Base-by-base conservation (phyloP, 1,284 basidiomycete genomes). In the Ustilago trichophora region DNA sequence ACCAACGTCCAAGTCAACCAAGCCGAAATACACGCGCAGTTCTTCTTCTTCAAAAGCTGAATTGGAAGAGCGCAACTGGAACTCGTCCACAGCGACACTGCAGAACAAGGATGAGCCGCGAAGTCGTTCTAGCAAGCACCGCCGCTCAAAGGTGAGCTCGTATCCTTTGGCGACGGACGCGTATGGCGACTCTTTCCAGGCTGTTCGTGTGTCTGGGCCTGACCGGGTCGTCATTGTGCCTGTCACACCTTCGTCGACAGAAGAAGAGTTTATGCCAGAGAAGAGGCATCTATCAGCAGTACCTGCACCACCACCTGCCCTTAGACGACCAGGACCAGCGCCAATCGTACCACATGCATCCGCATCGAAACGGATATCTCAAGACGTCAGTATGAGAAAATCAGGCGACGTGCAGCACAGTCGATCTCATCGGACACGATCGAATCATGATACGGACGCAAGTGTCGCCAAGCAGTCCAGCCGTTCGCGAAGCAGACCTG, bases 161-260 rank as follows among this genome's bases (percentile, higher is more conserved):
- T 52, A 64, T 27, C 49, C 53, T 1, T 19, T 52, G 24, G 21
- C 34, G 7, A 18, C 45, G 6, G 29, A 35, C 13, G 26, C 60
- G 24, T 35, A 36, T 9, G 26, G 35, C 12, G 53, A 53, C 15
- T 45, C 47, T 6, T 56, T 52, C 40, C 48, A 64, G 32, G 60
- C 60, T 15, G 49, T 56, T 29, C 44, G 53, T 31, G 48, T 33
- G 0, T 56, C 49, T 9, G 53, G 49, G 3, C 49, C 60, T 5
- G 53, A 64, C 41, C 60, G 60, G 7, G 49, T 56, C 31, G 45
- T 56, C 29, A 64, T 64, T 21, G 48, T 46, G 16, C 49, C 53
- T 1, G 6, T 21, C 13, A 3, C 34, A 2, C 5, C 44, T 16
- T 26, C 22, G 15, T 10, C 19, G 8, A n/a, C 32, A 1, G 38